Base-by-base conservation (phyloP, 257 asterid species). In the Capsicum pubescens region DNA sequence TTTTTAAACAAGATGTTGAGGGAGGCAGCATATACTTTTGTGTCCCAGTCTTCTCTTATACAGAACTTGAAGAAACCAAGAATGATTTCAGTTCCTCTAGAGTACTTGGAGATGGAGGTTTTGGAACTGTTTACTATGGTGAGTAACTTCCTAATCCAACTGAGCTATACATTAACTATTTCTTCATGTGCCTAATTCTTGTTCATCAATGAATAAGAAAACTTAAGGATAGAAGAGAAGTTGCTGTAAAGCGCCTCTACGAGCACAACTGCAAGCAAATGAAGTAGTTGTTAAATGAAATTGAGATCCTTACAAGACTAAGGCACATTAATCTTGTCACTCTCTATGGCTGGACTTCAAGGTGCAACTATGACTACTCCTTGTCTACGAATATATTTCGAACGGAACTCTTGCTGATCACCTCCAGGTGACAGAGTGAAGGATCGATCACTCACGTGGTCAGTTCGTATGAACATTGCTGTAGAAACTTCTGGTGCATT, bases 381-480 rank as follows among this genome's bases (percentile, higher is more conserved):
- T 60, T 60, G 68, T 17, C 36, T 79, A 79, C 15, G 83, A 79
- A 57, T 79, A 56, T 7, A 79, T 79, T n/a, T 14, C 15, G 42
- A 79, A 79, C 9, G 83, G 83, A 54, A 79, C 83, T 55, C 83
- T 36, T 14, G 69, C 83, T 60, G 83, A 79, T 36, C 83, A 79
- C 54, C 83, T 79, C 35, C 69, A 79, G 83, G 83, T 35, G 15
- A 8, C 7, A 35, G 32, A 35, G 83, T 55, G 7, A 79, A 79
- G 35, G 11, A 16, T 0, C 15, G 55, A 32, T 56, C 83, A 57
- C 83, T 79, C 17, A 0, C 7, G 17, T 79, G 83, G 83, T 56
- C 56, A 8, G 16, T 79, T 8, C 55, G 55, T 14, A 79, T 79
- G 36, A 79, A 57, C 69, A 57, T 79, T 35, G 83, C 83, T 54